Percentiles rank a stretch among this genome's conserved stretches.
Evolutionary conservation across 768 basidiomycete genomes (phyloP).

Genomic region (Suillus placidus): DNA sequence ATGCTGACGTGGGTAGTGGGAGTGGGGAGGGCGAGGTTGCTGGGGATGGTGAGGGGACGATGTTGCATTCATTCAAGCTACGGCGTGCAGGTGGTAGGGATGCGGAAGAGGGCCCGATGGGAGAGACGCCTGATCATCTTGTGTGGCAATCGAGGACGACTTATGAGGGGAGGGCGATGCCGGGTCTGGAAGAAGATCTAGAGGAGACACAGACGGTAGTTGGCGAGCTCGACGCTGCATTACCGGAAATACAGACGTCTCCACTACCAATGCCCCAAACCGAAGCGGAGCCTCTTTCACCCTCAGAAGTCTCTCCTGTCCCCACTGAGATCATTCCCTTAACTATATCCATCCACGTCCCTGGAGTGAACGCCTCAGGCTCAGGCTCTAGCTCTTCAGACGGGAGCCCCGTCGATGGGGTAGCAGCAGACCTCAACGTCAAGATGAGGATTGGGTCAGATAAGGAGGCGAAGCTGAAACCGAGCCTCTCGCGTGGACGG

Average conservation of each 20-base stretch:
- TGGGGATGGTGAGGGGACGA: constrained; percentile 43
- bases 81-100: constrained; percentile 8
- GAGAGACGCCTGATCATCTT: constrained; percentile 40
- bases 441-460: constrained; percentile 1
- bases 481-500: constrained; percentile 49
- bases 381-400: constrained; percentile 52
- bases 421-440: background rate
- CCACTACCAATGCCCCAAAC: background rate
- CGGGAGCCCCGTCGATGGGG: constrained; percentile 46
- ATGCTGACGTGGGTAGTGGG: constrained; percentile 16
- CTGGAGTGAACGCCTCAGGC: constrained; percentile 22
- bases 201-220: constrained; percentile 7
- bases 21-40: background rate
- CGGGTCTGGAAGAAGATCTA: constrained; percentile 5
- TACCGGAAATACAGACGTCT: background rate
- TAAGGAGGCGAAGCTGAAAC: constrained; percentile 24
- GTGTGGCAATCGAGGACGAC: background rate
- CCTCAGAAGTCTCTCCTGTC: constrained; percentile 2
- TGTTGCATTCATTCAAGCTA: constrained; percentile 29
- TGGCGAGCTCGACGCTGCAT: constrained; percentile 14
- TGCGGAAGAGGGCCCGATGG: constrained; percentile 45
- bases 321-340: background rate
- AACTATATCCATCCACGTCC: background rate
- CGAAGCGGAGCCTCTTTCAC: constrained; percentile 11
- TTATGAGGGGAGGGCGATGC: background rate